Evolutionary conservation across 805 yeast genomes (phyloP).

Genomic region (Saturnispora hagleri): DNA sequence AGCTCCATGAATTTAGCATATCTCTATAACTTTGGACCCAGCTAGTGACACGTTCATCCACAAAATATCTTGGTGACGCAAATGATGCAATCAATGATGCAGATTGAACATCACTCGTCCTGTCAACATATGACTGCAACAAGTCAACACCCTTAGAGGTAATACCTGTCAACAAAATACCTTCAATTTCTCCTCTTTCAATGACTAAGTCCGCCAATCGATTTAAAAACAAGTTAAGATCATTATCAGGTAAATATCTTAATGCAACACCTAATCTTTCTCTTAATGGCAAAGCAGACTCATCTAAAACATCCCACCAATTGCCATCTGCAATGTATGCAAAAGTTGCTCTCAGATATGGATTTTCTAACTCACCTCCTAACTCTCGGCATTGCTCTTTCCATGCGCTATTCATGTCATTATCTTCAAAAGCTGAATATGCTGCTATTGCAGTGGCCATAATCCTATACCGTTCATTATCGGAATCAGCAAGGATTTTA

Average conservation of each 20-base stretch:
- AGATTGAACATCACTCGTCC: conserved; percentile 86
- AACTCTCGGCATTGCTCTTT: conserved; percentile 83
- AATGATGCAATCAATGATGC: conserved; percentile 74
- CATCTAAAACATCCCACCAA: conserved; percentile 94
- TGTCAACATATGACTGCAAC: conserved; percentile 77
- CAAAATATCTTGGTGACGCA: conserved; percentile 78
- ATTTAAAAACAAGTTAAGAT: conserved; percentile 61
- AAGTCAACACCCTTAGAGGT: conserved; percentile 77
- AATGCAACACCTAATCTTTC: conserved; percentile 89
- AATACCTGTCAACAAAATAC: conserved; percentile 83
- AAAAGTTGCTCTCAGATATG: conserved; percentile 84
- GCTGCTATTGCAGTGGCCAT: conserved; percentile 95
- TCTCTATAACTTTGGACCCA: conserved; percentile 71
- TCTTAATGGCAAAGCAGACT: conserved; percentile 74
- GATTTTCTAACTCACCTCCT: conserved; percentile 82
- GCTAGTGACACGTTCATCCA: conserved; percentile 58
- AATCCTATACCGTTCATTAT: conserved; percentile 57
- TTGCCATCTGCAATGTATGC: conserved; percentile 90
- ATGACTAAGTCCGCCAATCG: conserved; percentile 65
- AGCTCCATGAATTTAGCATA: conserved; percentile 70
- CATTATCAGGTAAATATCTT: conserved; percentile 73
- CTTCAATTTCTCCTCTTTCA: conserved; percentile 78
- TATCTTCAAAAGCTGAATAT: conserved; percentile 56
- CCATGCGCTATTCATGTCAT: conserved; percentile 68
- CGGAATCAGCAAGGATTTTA: conserved; percentile 64